Conservation (phyloP, 768 basidiomycete species). For the Calvatia gigantea region DNA sequence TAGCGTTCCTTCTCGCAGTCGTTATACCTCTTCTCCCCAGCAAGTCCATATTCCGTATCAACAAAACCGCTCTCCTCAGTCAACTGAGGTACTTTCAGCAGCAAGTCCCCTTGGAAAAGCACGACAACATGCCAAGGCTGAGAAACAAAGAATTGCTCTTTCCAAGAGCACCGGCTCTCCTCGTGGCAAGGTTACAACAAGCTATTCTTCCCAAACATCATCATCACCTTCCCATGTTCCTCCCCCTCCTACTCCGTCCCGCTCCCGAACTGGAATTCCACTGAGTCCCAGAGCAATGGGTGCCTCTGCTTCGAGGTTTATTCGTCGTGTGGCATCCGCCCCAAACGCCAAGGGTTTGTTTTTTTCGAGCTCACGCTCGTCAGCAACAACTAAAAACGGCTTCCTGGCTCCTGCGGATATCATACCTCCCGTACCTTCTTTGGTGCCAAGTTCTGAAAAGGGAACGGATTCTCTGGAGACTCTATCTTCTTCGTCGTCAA, state of each 20-base stretch:
- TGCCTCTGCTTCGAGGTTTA: constrained; percentile 80
- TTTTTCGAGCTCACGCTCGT: constrained; percentile 51
- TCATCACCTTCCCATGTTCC: constrained; percentile 26
- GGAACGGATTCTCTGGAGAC: constrained; percentile 76
- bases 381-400: constrained; percentile 70
- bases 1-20: constrained; percentile 27
- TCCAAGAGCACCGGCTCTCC: constrained; percentile 24
- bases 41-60: constrained; percentile 26
- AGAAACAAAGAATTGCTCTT: constrained; percentile 33
- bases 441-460: constrained; percentile 49
- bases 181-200: constrained; percentile 35
- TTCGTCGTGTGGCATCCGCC: constrained; percentile 93
- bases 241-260: constrained; percentile 36
- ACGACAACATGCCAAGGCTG: constrained; percentile 38
- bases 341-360: constrained; percentile 95
- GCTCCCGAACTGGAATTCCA: constrained; percentile 48
- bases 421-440: constrained; percentile 52
- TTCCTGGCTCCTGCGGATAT: constrained; percentile 68
- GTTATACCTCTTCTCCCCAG: constrained; percentile 22
- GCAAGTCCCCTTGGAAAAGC: constrained; percentile 25
- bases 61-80: constrained; percentile 29
- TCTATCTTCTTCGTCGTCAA: constrained; percentile 71
- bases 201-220: constrained; percentile 42
- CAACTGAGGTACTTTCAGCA: constrained; percentile 37
- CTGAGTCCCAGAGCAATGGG: constrained; percentile 68